These are phyloP conservation scores for Diatrype stigma DNA, from an alignment of 2,329 filamentous ascomycete genomes.

Conservation along the genomic window DNA sequence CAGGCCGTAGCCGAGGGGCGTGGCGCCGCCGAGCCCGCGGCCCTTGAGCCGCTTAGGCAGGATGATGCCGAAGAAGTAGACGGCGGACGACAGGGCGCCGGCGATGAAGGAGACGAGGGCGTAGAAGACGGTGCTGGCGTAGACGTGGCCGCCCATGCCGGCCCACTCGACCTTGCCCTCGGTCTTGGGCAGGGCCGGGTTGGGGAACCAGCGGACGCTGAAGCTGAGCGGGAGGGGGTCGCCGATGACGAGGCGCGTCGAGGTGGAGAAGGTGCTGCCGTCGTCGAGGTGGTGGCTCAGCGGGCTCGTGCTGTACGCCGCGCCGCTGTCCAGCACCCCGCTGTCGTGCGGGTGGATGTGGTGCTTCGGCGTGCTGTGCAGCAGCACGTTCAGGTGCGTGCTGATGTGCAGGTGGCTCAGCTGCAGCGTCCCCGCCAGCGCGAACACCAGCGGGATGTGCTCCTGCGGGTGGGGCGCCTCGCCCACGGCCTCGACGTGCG, in stretches of 20 bases:
- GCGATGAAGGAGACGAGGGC: slow-evolving; percentile 55
- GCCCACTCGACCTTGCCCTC: slow-evolving; percentile 63
- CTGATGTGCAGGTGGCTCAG: slow-evolving; percentile 85
- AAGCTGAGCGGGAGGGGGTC: slow-evolving; percentile 77
- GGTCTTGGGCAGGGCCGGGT: slow-evolving; percentile 63
- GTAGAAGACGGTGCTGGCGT: slow-evolving; percentile 61
- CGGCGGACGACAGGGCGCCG: slow-evolving; percentile 48
- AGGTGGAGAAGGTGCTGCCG: slow-evolving; percentile 31
- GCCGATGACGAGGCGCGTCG: slow-evolving; percentile 74
- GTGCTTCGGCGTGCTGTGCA: slow-evolving; percentile 66
- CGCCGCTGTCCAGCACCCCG: slow-evolving; percentile 80
- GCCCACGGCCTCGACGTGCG: slow-evolving; percentile 51
- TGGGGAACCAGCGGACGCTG: slow-evolving; percentile 82
- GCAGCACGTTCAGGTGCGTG: slow-evolving; percentile 82
- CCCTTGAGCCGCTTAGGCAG: slow-evolving; percentile 50
- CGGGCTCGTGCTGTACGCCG: slow-evolving; percentile 79
- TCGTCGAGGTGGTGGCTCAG: slow-evolving; percentile 53
- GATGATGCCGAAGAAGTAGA: slow-evolving; percentile 59
- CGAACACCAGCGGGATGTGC: slow-evolving; percentile 83
- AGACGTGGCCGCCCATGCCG: slow-evolving; percentile 60
- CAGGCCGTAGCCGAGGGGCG: slow-evolving; percentile 53
- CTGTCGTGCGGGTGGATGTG: slow-evolving; percentile 60
- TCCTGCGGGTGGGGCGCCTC: slow-evolving; percentile 47
- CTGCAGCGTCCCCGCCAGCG: slow-evolving; percentile 84
- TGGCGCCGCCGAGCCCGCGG: slow-evolving; percentile 51